Conservation (phyloP, 106 monocot species). For the Agapanthus africanus region DNA sequence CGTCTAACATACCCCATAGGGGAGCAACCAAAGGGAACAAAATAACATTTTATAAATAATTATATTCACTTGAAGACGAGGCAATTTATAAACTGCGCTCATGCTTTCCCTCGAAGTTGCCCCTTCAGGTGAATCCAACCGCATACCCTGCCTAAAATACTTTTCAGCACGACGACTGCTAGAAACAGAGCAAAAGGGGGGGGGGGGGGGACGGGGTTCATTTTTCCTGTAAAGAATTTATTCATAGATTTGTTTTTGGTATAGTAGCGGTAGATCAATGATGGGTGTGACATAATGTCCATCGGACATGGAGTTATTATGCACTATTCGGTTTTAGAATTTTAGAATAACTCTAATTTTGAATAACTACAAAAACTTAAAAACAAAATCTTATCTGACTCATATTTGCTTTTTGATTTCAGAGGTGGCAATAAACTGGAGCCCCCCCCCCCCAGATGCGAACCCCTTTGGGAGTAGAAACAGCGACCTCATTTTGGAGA, state of each 20-base stretch:
- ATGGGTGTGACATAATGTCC: background rate
- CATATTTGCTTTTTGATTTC: too few species aligned
- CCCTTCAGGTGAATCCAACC: slow-evolving; percentile 91
- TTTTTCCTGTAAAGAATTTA: too few species aligned
- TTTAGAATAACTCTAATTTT: too few species aligned
- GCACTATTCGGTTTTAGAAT: too few species aligned
- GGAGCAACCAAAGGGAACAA: background rate
- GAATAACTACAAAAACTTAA: too few species aligned
- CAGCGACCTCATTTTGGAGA: too few species aligned
- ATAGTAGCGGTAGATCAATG: background rate
- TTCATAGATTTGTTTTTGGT: background rate
- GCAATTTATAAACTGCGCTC: slow-evolving; percentile 82
- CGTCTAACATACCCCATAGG: background rate
- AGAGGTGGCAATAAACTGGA: too few species aligned
- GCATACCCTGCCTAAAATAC: slow-evolving; percentile 67
- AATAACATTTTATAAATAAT: background rate
- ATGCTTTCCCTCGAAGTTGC: slow-evolving; percentile 89
- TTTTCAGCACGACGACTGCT: slow-evolving; percentile 64
- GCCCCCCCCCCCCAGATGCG: too few species aligned
- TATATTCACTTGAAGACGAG: slow-evolving; percentile 69
- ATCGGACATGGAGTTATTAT: too few species aligned
- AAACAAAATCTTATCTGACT: too few species aligned
- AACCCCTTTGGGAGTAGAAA: too few species aligned
- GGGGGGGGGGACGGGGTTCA: background rate
- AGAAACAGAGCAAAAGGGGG: too few species aligned